These are phyloP conservation scores for Penicillium sclerotigenum DNA, from an alignment of 2,329 filamentous ascomycete genomes.

Conservation along the genomic window DNA sequence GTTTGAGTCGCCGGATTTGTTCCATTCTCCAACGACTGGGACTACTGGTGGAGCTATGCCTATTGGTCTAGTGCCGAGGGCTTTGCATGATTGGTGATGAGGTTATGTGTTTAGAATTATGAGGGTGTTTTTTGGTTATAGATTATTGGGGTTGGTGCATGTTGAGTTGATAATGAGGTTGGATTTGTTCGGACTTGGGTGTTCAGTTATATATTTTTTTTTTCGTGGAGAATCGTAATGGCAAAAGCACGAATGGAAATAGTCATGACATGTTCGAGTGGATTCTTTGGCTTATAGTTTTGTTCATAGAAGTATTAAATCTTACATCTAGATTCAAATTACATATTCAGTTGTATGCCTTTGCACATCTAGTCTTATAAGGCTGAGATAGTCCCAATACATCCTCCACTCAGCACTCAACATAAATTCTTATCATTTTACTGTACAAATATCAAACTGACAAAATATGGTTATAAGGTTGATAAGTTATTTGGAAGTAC, in stretches of 20 bases:
- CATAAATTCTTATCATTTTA: too few species aligned
- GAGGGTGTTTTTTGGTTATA: neutral
- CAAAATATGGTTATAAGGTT: neutral
- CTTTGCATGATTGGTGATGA: slow-evolving; percentile 23
- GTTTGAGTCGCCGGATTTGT: slow-evolving; percentile 18
- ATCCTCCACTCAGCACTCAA: neutral
- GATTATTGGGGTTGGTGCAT: neutral
- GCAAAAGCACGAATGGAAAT: neutral
- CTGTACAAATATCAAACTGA: neutral
- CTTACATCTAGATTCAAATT: neutral
- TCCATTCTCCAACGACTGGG: slow-evolving; percentile 13
- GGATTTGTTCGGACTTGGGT: neutral
- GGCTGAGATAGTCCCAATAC: too few species aligned
- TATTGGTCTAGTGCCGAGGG: slow-evolving; percentile 22
- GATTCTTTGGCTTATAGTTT: neutral
- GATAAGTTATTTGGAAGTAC: neutral
- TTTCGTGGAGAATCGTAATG: neutral
- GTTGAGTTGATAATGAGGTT: neutral
- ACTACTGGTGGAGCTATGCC: slow-evolving; percentile 24
- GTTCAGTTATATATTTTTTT: neutral
- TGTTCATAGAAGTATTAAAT: neutral
- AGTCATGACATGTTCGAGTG: neutral
- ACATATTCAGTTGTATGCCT: neutral
- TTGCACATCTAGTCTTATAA: too few species aligned
- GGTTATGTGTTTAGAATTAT: neutral